Evolutionary conservation across 352 stramenopile genomes (phyloP).

Genomic region (Globisporangium acanthophoron): DNA sequence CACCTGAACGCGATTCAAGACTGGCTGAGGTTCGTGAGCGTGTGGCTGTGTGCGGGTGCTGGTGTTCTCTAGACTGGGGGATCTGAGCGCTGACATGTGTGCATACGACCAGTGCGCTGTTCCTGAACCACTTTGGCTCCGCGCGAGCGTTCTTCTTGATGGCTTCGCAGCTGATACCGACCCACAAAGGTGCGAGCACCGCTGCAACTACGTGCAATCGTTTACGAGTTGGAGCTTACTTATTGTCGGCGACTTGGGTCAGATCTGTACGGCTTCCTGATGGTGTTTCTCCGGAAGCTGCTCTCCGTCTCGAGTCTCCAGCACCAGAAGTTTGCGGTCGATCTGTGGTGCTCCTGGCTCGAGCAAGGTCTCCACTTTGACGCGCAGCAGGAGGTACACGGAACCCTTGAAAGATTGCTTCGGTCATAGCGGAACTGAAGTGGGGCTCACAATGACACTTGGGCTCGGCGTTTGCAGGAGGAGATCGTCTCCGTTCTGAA

Average conservation of each 20-base stretch:
- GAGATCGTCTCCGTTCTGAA: conserved; percentile 52
- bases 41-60: background rate
- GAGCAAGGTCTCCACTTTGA: conserved; percentile 36
- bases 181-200: conserved; percentile 29
- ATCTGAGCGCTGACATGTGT: background rate
- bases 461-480: conserved; percentile 21
- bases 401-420: background rate
- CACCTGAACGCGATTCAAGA: conserved; percentile 60
- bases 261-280: conserved; percentile 81
- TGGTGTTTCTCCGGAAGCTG: conserved; percentile 77
- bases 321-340: conserved; percentile 56
- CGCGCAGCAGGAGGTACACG: conserved; percentile 56
- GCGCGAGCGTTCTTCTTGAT: conserved; percentile 43
- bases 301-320: conserved; percentile 37
- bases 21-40: conserved; percentile 44
- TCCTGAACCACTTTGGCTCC: conserved; percentile 34
- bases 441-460: background rate
- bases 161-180: conserved; percentile 30
- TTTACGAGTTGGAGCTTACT: background rate
- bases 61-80: conserved; percentile 1
- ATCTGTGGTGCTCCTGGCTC: conserved; percentile 70
- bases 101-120: conserved; percentile 23
- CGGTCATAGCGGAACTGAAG: too few relatives aligned
- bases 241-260: background rate
- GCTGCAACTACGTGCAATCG: background rate